Conservation (phyloP, 2,329 filamentous ascomycete genomes). For the Colletotrichum abscissum region DNA sequence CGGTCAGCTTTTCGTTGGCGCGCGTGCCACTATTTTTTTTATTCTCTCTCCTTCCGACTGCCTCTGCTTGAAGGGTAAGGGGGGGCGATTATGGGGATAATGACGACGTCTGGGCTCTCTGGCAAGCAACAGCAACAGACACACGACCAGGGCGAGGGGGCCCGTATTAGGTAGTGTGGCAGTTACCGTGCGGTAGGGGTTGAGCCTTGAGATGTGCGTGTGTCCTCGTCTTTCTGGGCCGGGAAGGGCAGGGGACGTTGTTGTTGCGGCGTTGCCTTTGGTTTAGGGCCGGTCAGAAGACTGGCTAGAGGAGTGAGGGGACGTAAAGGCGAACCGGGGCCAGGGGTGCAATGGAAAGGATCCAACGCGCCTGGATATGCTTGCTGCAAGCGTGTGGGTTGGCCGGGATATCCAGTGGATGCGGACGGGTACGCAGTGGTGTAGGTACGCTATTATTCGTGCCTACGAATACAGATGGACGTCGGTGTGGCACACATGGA, state of each 20-base stretch:
- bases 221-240: background rate
- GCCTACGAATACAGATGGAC: background rate
- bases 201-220: background rate
- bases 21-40: conserved; percentile 21
- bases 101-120: conserved; percentile 19
- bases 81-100: conserved; percentile 19
- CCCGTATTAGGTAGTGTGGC: background rate
- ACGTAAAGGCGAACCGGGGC: background rate
- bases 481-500: background rate
- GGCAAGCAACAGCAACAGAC: conserved; percentile 15
- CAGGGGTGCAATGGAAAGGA: background rate
- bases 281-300: conserved; percentile 4
- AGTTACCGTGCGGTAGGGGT: background rate
- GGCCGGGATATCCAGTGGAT: background rate
- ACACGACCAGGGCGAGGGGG: background rate
- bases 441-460: background rate
- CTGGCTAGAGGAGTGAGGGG: background rate
- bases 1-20: conserved; percentile 28
- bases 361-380: background rate
- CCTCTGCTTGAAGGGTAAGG: background rate
- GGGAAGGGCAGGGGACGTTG: background rate
- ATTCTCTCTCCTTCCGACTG: background rate
- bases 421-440: background rate
- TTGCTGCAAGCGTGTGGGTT: background rate
- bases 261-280: background rate